phyloP scores from a whole-genome alignment of 768 basidiomycete species.

The Coprinopsis cinerea region DNA sequence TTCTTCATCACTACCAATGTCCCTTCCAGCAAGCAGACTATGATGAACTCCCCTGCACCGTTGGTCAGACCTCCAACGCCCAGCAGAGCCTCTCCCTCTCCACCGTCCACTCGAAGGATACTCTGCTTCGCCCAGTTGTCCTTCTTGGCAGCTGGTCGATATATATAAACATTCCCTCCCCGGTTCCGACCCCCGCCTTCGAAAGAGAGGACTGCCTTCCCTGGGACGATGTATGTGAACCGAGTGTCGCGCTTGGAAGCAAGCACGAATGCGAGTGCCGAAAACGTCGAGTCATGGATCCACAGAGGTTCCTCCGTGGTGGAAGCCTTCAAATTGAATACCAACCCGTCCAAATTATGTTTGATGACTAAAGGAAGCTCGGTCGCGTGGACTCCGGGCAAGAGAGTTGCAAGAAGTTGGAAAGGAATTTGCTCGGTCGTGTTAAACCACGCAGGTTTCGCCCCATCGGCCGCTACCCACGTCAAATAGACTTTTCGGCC shows the following conservation, averaged over 20 bases:
- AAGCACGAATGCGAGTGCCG: conserved; percentile 89
- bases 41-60: conserved; percentile 27
- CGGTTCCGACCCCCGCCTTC: conserved; percentile 66
- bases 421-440: conserved; percentile 24
- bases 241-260: conserved; percentile 88
- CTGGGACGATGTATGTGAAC: conserved; percentile 71
- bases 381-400: conserved; percentile 45
- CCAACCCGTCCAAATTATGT: conserved; percentile 65
- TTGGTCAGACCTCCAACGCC: conserved; percentile 58
- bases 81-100: conserved; percentile 64
- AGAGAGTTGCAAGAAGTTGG: conserved; percentile 60
- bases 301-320: conserved; percentile 35
- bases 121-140: conserved; percentile 74
- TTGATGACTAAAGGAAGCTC: conserved; percentile 54
- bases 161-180: conserved; percentile 84
- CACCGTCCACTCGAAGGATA: conserved; percentile 70
- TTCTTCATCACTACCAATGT: conserved; percentile 58
- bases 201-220: conserved; percentile 66
- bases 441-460: conserved; percentile 35
- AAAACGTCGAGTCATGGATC: conserved; percentile 78
- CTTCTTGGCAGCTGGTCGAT: conserved; percentile 47
- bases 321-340: conserved; percentile 42
- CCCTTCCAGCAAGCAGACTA: conserved; percentile 74
- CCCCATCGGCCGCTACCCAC: conserved; percentile 55
- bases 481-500: conserved; percentile 63